Evolutionary conservation across 306 rosid genomes (phyloP).

Genomic region (Rosa persica): DNA sequence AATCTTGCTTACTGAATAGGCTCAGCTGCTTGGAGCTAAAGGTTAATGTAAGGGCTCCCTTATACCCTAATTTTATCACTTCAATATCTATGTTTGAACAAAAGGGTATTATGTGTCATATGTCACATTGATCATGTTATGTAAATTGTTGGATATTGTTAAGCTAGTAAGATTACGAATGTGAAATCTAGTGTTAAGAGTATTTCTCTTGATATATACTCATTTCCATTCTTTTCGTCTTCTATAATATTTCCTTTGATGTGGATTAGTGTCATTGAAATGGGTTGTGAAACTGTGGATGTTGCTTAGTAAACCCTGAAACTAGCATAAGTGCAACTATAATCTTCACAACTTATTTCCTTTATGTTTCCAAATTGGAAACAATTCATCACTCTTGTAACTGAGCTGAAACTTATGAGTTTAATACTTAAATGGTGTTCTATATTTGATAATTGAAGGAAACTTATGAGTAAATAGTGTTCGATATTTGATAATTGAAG

Average conservation of each 20-base stretch:
- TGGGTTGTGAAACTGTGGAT: neutral
- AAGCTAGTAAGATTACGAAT: neutral
- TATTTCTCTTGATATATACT: neutral
- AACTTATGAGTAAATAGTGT: neutral
- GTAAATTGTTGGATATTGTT: neutral
- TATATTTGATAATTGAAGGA: neutral
- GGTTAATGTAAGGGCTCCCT: neutral
- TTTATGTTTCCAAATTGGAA: too few relatives aligned
- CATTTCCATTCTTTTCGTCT: neutral
- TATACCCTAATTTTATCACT: neutral
- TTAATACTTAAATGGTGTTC: too few relatives aligned
- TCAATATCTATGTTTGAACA: neutral
- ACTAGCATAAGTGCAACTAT: neutral
- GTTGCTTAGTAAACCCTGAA: neutral
- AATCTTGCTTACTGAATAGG: constrained; percentile 84
- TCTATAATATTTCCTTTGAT: neutral
- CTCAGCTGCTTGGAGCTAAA: constrained; percentile 69
- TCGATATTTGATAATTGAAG: neutral
- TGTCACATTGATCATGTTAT: neutral
- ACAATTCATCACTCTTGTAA: too few relatives aligned
- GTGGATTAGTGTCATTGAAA: neutral
- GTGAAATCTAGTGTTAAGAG: neutral
- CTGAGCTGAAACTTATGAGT: too few relatives aligned
- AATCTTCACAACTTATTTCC: neutral
- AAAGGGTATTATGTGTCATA: neutral